Evolutionary conservation across 768 basidiomycete genomes (phyloP).

Genomic region (Hirschioporus abietinus): DNA sequence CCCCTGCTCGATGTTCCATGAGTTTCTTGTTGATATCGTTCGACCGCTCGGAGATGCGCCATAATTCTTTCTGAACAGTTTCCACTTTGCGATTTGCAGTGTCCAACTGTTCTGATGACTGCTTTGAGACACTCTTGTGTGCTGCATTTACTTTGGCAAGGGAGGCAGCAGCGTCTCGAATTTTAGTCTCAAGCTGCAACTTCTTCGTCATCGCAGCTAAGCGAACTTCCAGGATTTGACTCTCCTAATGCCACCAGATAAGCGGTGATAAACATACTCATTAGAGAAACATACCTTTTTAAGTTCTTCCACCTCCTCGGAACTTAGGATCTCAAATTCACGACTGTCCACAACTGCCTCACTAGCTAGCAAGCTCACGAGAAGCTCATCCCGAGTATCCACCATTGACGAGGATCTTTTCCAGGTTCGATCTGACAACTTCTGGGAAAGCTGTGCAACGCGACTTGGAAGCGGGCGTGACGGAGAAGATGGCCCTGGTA

Average conservation of each 20-base stretch:
- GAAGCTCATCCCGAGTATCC: conserved; percentile 74
- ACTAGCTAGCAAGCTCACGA: conserved; percentile 85
- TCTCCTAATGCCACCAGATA: not conserved
- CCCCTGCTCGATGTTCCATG: conserved; percentile 79
- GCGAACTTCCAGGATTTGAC: conserved; percentile 56
- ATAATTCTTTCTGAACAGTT: conserved; percentile 62
- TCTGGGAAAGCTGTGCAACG: conserved; percentile 28
- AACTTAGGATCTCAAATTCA: conserved; percentile 68
- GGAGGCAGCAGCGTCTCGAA: conserved; percentile 79
- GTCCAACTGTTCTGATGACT: conserved; percentile 66
- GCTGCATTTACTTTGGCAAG: conserved; percentile 60
- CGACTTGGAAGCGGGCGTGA: conserved; percentile 23
- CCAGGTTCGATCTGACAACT: conserved; percentile 29
- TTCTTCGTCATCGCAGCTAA: conserved; percentile 65
- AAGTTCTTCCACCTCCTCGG: conserved; percentile 65
- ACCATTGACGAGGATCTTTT: conserved; percentile 40
- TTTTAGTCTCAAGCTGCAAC: conserved; percentile 76
- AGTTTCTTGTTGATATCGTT: conserved; percentile 58
- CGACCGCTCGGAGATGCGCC: conserved; percentile 58
- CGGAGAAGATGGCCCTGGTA: conserved; percentile 39
- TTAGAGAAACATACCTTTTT: conserved; percentile 55
- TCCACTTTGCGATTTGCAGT: conserved; percentile 71
- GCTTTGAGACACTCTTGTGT: conserved; percentile 55
- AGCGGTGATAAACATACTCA: conserved; percentile 29
- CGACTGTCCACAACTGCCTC: conserved; percentile 93